phyloP scores from a whole-genome alignment of 192 early-diverging fungal species.

The Podila verticillata region DNA sequence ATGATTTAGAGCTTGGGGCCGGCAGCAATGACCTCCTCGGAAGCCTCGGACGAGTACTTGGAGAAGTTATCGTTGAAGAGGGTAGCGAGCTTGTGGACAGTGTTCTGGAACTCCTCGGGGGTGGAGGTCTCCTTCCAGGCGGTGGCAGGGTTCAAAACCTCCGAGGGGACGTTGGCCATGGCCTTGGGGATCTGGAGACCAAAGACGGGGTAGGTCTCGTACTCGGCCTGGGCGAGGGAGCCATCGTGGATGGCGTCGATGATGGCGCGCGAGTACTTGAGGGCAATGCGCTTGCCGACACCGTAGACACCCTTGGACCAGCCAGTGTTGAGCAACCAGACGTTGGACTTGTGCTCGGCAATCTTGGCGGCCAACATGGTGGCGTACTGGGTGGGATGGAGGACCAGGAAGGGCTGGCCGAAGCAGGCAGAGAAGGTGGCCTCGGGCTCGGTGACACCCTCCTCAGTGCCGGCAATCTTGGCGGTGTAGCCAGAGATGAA shows the following conservation, averaged over 20 bases:
- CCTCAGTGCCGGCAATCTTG: constrained; percentile 97
- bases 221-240: constrained; percentile 86
- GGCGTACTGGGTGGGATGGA: constrained; percentile 96
- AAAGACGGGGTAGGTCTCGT: constrained; percentile 90
- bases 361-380: constrained; percentile 98
- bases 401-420: constrained; percentile 94
- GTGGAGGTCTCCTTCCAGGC: constrained; percentile 83
- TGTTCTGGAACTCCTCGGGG: constrained; percentile 66
- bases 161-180: constrained; percentile 83
- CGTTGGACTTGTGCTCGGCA: constrained; percentile 83
- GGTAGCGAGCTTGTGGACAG: constrained; percentile 78
- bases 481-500: constrained; percentile 98
- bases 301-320: constrained; percentile 97
- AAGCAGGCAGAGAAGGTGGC: constrained; percentile 96
- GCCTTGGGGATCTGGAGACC: constrained; percentile 87
- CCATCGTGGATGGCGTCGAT: constrained; percentile 97
- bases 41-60: constrained; percentile 80
- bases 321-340: constrained; percentile 98
- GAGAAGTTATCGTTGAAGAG: constrained; percentile 94
- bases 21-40: constrained; percentile 75
- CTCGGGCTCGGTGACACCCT: constrained; percentile 89
- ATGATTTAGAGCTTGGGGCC: constrained; percentile 64
- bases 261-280: constrained; percentile 98
- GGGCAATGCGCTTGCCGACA: constrained; percentile 92
- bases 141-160: constrained; percentile 87